These are phyloP conservation scores for Curvularia verruculosa DNA, from an alignment of 2,329 filamentous ascomycete species.

Conservation along the genomic window DNA sequence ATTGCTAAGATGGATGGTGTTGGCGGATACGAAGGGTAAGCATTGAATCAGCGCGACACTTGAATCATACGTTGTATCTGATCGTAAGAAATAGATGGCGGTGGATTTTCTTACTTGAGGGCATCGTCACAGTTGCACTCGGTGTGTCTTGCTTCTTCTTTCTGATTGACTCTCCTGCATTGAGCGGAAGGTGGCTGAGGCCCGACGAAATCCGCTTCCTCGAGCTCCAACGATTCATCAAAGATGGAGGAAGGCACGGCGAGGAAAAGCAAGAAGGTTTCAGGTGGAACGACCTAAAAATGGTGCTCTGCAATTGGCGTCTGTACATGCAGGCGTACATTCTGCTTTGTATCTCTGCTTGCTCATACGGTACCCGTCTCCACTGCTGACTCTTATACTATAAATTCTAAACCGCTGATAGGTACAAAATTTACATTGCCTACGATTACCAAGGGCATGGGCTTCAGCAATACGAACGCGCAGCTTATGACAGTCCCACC, in stretches of 20 bases:
- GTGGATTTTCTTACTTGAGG: constrained; percentile 55
- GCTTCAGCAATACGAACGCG: constrained; percentile 38
- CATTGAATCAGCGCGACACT: constrained; percentile 42
- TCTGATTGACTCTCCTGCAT: constrained; percentile 32
- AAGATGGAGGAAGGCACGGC: constrained; percentile 25
- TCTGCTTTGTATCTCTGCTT: constrained; percentile 32
- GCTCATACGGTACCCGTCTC: constrained; percentile 30
- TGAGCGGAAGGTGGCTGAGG: constrained; percentile 27
- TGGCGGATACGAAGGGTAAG: constrained; percentile 50
- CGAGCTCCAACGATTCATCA: constrained; percentile 29
- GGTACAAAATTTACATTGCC: constrained; percentile 22
- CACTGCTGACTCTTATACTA: neutral
- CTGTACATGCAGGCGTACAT: constrained; percentile 42
- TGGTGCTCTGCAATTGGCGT: constrained; percentile 36
- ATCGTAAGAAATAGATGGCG: constrained; percentile 43
- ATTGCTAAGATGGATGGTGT: constrained; percentile 49
- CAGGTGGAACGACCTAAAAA: constrained; percentile 34
- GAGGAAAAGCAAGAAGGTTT: constrained; percentile 27
- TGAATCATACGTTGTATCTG: constrained; percentile 12
- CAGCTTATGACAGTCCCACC: constrained; percentile 40
- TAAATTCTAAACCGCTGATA: neutral
- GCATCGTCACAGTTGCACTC: constrained; percentile 40
- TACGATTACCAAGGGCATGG: constrained; percentile 37
- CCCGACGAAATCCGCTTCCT: constrained; percentile 36
- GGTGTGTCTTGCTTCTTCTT: constrained; percentile 36